phyloP scores from a whole-genome alignment of 2,329 filamentous ascomycete species.

The Trichoderma semiorbis region DNA sequence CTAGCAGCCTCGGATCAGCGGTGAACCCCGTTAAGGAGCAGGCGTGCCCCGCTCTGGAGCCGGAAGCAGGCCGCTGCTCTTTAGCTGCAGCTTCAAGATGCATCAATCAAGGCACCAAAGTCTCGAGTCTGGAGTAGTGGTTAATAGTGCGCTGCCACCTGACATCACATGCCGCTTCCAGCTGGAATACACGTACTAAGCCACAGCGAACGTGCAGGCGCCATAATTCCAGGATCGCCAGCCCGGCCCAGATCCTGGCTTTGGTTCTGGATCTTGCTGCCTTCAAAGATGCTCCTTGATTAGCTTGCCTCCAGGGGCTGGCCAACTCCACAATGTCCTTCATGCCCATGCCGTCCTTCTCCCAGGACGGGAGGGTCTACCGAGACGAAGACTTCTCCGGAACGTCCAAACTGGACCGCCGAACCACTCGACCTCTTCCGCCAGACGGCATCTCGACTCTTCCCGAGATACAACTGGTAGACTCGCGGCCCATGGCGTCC shows the following conservation, averaged over 20 bases:
- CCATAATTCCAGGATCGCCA: constrained; percentile 14
- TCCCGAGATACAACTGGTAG: constrained; percentile 22
- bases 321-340: constrained; percentile 39
- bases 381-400: constrained; percentile 29
- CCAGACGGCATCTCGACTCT: constrained; percentile 23
- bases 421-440: constrained; percentile 24
- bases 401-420: constrained; percentile 24
- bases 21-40: constrained; percentile 18
- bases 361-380: constrained; percentile 28
- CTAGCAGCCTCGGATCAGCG: constrained; percentile 15
- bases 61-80: not conserved
- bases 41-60: constrained; percentile 28
- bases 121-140: not conserved
- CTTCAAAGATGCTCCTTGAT: constrained; percentile 18
- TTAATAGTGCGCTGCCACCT: constrained; percentile 7
- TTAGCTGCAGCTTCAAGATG: constrained; percentile 4
- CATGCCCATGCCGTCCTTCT: constrained; percentile 36
- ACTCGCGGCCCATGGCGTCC: constrained; percentile 11
- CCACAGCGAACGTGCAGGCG: constrained; percentile 13
- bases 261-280: constrained; percentile 2
- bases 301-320: constrained; percentile 25
- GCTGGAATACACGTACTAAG: not conserved
- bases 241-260: not conserved
- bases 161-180: constrained; percentile 26
- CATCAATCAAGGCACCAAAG: constrained; percentile 1